Base-by-base conservation (phyloP, 192 early-diverging fungal genomes). In the Jimgerdemannia flammicorona region DNA sequence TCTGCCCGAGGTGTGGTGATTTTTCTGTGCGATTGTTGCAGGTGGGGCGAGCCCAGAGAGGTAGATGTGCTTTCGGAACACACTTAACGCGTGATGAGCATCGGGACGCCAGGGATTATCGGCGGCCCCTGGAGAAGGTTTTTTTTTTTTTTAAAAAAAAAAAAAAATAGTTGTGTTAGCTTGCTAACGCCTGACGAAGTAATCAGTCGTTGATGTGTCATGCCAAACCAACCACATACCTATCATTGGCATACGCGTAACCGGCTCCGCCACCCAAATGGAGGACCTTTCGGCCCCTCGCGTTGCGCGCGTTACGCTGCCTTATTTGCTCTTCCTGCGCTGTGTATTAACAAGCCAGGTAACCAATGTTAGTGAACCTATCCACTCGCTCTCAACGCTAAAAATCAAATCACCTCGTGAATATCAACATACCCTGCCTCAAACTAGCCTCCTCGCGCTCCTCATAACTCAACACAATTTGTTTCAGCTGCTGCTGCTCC, bases 391-490 rank as follows among this genome's bases (percentile, higher is more conserved):
- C 44, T 19, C 49, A 44, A 41, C 1, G 29, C 63, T 14, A 18
- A 70, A 65, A 63, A 70, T 43, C 20, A 3, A 6, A 44, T 14
- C 20, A 10, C 7, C 20, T 63, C 42, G 14, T 3, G 19, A 4
- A 4, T 9, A 44, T 40, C 67, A 42, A 29, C 40, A 64, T 74
- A 79, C 78, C 70, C 77, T 73, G 72, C n/a, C 78, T 69, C 39
- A 73, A 71, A 18, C 67, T 84, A 9, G 84, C 80, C 64, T 84
- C 85, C 74, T 95, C 95, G 41, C 92, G 80, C 69, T 93, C 90
- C 76, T 98, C 95, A 69, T 97, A 98, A 77, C 89, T 92, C 40
- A 99, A 85, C 9, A 99, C 98, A 42, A 98, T 80, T 75, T 91
- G 84, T 81, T 99, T 99, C 78, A 99, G 84, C 64, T 95, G 92